Evolutionary conservation across 306 rosid genomes (phyloP).

Genomic region (Vachellia pachyceras): DNA sequence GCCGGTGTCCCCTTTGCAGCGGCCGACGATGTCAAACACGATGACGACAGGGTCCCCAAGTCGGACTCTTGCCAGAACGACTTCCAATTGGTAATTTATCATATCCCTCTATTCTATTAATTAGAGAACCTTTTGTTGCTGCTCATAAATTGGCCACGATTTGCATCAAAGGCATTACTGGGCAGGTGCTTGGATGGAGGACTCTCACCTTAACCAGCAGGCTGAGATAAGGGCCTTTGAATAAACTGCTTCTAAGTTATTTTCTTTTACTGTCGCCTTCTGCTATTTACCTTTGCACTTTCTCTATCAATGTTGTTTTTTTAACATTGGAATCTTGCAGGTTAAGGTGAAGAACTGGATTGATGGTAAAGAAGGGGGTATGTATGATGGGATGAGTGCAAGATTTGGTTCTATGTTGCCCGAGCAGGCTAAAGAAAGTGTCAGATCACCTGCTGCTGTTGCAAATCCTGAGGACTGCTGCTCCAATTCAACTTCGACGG

Average conservation of each 20-base stretch:
- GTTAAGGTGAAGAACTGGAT: constrained; percentile 72
- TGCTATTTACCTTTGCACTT: not conserved
- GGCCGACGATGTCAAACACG: constrained; percentile 51
- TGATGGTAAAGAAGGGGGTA: constrained; percentile 53
- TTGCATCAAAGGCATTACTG: not conserved
- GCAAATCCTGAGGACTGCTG: constrained; percentile 72
- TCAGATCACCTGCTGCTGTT: constrained; percentile 52
- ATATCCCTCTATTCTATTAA: not conserved
- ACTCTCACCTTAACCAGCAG: not conserved
- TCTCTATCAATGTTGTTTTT: not conserved
- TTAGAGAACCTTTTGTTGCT: not conserved
- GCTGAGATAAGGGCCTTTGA: not conserved
- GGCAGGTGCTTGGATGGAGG: not conserved
- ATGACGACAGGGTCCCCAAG: constrained; percentile 50
- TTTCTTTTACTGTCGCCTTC: not conserved
- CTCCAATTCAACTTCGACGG: constrained; percentile 66
- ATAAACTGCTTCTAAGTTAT: not conserved
- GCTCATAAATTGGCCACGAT: not conserved
- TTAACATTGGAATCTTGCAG: constrained; percentile 45
- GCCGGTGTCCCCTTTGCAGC: constrained; percentile 35
- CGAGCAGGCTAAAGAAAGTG: constrained; percentile 35
- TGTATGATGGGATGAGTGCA: constrained; percentile 63
- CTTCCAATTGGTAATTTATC: constrained; percentile 62
- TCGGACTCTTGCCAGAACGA: constrained; percentile 74
- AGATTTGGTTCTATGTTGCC: constrained; percentile 76